Percentiles rank a stretch among this genome's conserved stretches.
These are phyloP conservation scores for Rutstroemia sydowiana DNA, from an alignment of 2,329 filamentous ascomycete genomes.

Conservation along the genomic window DNA sequence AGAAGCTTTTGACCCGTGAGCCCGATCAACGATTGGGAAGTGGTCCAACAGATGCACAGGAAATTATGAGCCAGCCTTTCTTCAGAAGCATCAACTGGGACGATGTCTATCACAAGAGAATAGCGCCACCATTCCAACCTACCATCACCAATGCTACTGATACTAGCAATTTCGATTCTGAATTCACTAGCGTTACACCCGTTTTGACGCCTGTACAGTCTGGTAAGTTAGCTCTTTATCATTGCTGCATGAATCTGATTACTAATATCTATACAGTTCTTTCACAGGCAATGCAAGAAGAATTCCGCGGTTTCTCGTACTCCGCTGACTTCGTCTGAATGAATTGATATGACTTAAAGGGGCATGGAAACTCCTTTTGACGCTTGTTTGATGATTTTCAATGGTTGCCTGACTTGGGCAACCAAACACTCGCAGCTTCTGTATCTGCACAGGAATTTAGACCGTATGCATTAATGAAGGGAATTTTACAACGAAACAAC, in stretches of 20 bases:
- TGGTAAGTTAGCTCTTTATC: conserved; percentile 53
- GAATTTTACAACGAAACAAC: too few relatives aligned
- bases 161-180: conserved; percentile 98
- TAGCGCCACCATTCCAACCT: conserved; percentile 82
- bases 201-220: conserved; percentile 96
- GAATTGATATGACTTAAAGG: too few relatives aligned
- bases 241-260: neutral
- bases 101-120: conserved; percentile 92
- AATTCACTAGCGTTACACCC: conserved; percentile 97
- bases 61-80: conserved; percentile 98
- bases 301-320: conserved; percentile 98
- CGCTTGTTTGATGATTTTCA: neutral
- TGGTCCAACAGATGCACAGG: conserved; percentile 92
- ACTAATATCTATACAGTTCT: conserved; percentile 53
- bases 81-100: conserved; percentile 99
- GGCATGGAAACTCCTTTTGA: too few relatives aligned
- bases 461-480: neutral
- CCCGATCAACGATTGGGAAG: conserved; percentile 88
- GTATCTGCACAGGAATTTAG: neutral
- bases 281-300: conserved; percentile 98
- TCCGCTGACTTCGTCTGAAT: conserved; percentile 30
- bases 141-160: conserved; percentile 87
- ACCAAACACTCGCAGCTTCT: too few relatives aligned
- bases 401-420: too few relatives aligned
- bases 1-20: conserved; percentile 93